Conservation (phyloP, 805 yeast species). For the Myxozyma nipponensis region DNA sequence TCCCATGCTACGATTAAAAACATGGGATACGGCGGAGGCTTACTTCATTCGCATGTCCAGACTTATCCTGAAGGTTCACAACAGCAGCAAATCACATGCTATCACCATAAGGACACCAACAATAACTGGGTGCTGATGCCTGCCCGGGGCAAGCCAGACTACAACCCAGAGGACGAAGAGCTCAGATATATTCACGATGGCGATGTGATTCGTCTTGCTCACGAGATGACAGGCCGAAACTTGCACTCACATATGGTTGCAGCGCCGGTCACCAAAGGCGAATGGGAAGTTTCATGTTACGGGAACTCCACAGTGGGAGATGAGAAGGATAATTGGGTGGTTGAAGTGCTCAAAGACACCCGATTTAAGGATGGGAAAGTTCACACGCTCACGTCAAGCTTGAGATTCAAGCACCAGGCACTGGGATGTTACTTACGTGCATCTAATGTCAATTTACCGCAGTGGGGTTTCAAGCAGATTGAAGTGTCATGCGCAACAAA, state of each 20-base stretch:
- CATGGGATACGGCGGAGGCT: slow-evolving; percentile 66
- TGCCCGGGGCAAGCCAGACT: slow-evolving; percentile 29
- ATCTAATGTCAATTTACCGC: slow-evolving; percentile 76
- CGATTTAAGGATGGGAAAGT: slow-evolving; percentile 52
- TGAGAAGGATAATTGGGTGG: slow-evolving; percentile 80
- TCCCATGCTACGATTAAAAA: slow-evolving; percentile 63
- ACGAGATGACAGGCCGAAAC: slow-evolving; percentile 64
- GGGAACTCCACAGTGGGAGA: slow-evolving; percentile 73
- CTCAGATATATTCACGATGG: slow-evolving; percentile 51
- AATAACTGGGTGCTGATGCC: slow-evolving; percentile 66
- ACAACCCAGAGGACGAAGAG: slow-evolving; percentile 33
- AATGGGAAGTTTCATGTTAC: slow-evolving; percentile 84
- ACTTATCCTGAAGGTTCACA: slow-evolving; percentile 84
- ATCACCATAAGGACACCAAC: slow-evolving; percentile 82
- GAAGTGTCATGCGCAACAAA: slow-evolving; percentile 72
- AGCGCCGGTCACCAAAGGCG: slow-evolving; percentile 65
- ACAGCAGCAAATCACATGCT: slow-evolving; percentile 93
- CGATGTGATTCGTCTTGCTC: slow-evolving; percentile 66
- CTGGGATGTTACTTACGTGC: slow-evolving; percentile 84
- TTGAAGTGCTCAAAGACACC: slow-evolving; percentile 65
- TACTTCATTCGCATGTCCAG: slow-evolving; percentile 85
- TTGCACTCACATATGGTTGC: slow-evolving; percentile 77
- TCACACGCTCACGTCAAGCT: slow-evolving; percentile 80
- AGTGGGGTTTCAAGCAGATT: slow-evolving; percentile 98
- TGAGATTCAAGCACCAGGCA: slow-evolving; percentile 65